Conservation (phyloP, 148 eudicot species). For the Rhododendron kiyosumense region DNA sequence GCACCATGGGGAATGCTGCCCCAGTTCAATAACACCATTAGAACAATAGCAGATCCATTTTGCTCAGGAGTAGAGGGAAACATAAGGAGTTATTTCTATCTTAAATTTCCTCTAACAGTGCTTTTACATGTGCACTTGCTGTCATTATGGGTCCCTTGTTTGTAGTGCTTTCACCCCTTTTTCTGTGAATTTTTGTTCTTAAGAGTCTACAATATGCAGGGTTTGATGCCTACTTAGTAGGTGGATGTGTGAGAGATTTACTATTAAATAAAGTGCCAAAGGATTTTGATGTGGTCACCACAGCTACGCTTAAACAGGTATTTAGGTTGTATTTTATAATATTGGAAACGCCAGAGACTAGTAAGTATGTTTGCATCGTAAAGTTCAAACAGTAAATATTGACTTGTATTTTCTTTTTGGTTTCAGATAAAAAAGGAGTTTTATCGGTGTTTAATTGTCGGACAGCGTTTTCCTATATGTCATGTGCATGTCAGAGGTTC, state of each 20-base stretch:
- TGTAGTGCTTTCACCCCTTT: neutral
- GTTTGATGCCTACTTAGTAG: slow-evolving; percentile 80
- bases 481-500: slow-evolving; percentile 54
- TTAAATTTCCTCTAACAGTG: neutral
- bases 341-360: neutral
- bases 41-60: neutral
- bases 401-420: neutral
- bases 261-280: slow-evolving; percentile 68
- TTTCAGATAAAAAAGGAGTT: slow-evolving; percentile 54
- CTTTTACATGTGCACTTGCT: neutral
- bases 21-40: neutral
- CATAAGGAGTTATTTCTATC: neutral
- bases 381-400: neutral
- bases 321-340: neutral
- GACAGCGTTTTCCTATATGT: slow-evolving; percentile 82
- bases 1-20: neutral
- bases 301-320: slow-evolving; percentile 72
- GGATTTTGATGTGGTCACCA: slow-evolving; percentile 91
- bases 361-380: neutral
- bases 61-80: neutral
- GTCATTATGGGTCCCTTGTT: neutral
- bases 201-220: slow-evolving; percentile 47
- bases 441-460: slow-evolving; percentile 58
- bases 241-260: slow-evolving; percentile 97
- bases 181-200: neutral